Conservation (phyloP, 1,284 basidiomycete species). For the Veloboletus limbatus region DNA sequence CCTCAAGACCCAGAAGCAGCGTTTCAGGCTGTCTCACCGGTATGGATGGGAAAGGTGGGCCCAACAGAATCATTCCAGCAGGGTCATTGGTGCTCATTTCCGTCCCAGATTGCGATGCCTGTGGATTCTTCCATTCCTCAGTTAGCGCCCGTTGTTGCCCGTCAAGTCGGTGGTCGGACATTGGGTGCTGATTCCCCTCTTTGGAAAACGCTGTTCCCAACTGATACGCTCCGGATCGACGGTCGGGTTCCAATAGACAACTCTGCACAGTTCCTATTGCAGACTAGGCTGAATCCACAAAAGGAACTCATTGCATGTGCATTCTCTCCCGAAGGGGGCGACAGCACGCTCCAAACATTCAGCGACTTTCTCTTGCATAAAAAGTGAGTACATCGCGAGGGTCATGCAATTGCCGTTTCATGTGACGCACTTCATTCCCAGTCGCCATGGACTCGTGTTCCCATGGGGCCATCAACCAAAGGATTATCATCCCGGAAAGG, state of each 20-base stretch:
- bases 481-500: conserved; percentile 75
- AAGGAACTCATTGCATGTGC: conserved; percentile 79
- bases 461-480: conserved; percentile 77
- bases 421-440: conserved; percentile 31
- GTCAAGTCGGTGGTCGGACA: conserved; percentile 66
- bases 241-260: conserved; percentile 78
- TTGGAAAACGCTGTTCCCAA: conserved; percentile 74
- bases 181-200: conserved; percentile 54
- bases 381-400: conserved; percentile 55
- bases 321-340: conserved; percentile 53
- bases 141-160: conserved; percentile 61
- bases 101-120: conserved; percentile 68
- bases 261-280: conserved; percentile 71
- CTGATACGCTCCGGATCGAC: conserved; percentile 63
- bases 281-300: conserved; percentile 69
- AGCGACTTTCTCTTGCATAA: conserved; percentile 70
- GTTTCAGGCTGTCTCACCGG: conserved; percentile 52
- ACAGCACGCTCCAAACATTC: conserved; percentile 57
- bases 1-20: conserved; percentile 36
- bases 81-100: conserved; percentile 16
- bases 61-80: conserved; percentile 8
- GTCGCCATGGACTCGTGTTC: conserved; percentile 83
- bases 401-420: conserved; percentile 3
- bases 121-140: conserved; percentile 66
- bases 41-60: conserved; percentile 75